Evolutionary conservation across 23 red algal species (phyloP), one percentile per base, ranked within the genome.

Genomic region (Gracilaria caudata): DNA sequence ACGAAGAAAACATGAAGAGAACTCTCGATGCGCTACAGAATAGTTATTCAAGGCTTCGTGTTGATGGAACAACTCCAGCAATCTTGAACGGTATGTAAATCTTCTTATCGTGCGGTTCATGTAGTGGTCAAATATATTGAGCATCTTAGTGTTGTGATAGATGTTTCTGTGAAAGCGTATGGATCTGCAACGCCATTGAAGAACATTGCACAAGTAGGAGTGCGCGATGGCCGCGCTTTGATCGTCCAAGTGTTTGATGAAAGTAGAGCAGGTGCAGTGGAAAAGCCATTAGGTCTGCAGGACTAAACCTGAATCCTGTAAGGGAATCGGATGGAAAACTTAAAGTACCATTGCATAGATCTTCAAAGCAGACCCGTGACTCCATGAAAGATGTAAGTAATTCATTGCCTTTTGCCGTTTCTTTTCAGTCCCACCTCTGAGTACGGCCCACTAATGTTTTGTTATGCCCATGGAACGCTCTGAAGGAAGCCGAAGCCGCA

Each of bases 221-320:
- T 92, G 6, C 84, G 79, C 37, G 95, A 98, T 73, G 76, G 64
- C 2, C 83, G 90, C 17, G 78, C 90, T n/a, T 72, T 98, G 60
- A 38, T 85, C 51, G 80, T 98, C 17, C 64, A 64, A 45, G 80
- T 94, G 8, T 91, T 91, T 56, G 95, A 98, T 85, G 79, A 92
- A 37, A 44, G 73, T 20, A 80, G 73, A 16, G 51, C 64, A 16
- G 23, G 23, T 38, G 64, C 84, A 12, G 83, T 92, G 11, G 95
- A 98, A 12, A 87, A 37, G 95, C 95, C 3, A 94, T 98, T 28
- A 83, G 90, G 4, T 39, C 37, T 34, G 90, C 95, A 7, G 95
- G 95, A 19, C 83, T 98, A 30, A 92, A 92, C 45, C 77, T 98
- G 16, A 98, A 98, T 59, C 95, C 95, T 24, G 51, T 87, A 21